phyloP scores from a whole-genome alignment of 352 stramenopile species.

The Pythium diclinum region DNA sequence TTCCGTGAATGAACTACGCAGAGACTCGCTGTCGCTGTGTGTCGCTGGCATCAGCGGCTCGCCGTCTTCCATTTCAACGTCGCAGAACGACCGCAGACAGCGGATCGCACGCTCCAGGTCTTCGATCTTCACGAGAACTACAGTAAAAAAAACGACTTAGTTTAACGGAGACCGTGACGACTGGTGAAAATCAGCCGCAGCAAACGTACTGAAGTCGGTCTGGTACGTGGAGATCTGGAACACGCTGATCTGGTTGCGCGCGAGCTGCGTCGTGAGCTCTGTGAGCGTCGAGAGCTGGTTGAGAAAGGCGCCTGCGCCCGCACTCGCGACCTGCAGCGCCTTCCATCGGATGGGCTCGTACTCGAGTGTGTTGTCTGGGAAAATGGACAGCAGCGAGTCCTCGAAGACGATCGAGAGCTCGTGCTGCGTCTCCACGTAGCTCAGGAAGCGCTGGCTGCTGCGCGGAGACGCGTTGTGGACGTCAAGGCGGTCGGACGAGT shows the following conservation, averaged over 20 bases:
- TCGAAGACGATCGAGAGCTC: slow-evolving; percentile 69
- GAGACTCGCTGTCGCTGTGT: slow-evolving; percentile 3
- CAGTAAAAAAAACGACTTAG: neutral
- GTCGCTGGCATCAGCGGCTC: slow-evolving; percentile 19
- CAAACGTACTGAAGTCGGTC: slow-evolving; percentile 53
- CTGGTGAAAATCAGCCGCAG: neutral
- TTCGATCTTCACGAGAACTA: slow-evolving; percentile 62
- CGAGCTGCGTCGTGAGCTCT: slow-evolving; percentile 57
- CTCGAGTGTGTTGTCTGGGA: slow-evolving; percentile 36
- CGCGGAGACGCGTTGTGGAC: neutral
- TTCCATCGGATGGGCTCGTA: slow-evolving; percentile 55
- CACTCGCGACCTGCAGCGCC: slow-evolving; percentile 58
- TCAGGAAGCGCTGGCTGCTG: slow-evolving; percentile 40
- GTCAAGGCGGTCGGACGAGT: slow-evolving; percentile 24
- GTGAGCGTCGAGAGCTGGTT: slow-evolving; percentile 55
- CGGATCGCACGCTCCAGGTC: slow-evolving; percentile 42
- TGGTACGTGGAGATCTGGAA: slow-evolving; percentile 78
- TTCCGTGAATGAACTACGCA: neutral
- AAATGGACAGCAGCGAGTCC: slow-evolving; percentile 37
- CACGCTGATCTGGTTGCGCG: slow-evolving; percentile 47
- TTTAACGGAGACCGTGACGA: neutral
- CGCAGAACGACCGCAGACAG: slow-evolving; percentile 55
- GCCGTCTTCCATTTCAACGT: slow-evolving; percentile 48
- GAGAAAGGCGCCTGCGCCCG: slow-evolving; percentile 47
- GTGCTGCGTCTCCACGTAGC: slow-evolving; percentile 65